Evolutionary conservation across 495 filamentous ascomycete species (phyloP), one percentile per base, ranked within the genome.

Genomic region (Aspergillus sparsus): DNA sequence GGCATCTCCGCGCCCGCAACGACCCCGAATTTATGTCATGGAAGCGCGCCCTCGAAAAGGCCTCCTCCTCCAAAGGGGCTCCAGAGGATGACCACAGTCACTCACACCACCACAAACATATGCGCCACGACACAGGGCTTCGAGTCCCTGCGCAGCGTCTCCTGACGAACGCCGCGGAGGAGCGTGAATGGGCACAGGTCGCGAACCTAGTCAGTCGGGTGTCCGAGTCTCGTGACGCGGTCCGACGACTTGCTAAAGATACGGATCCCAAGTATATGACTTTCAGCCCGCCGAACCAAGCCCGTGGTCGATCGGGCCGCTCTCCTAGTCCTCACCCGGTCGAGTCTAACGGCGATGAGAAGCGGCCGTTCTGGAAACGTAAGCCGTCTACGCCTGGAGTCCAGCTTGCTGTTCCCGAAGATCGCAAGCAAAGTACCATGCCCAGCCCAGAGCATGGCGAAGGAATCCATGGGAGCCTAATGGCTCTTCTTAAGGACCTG

Each of bases 1-100:
- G 94, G 94, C 94, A 97, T 77, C 79, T 98, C n/a, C 87, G 87
- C 61, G 92, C 93, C 21, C 82, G 80, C 31, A 93, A 89, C 62
- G 82, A 85, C 7, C 87, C 85, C 57, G 95, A 98, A 47, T 98
- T 97, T 72, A 80, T 77, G 18, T 87, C 88, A 2, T 98, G 94
- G 94, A 90, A 87, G 44, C 79, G 82, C 46, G 94, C 93, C 3
- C 71, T 98, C 33, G 92, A 98, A 70, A 85, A 80, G 61, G 93
- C 93, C 7, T 91, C 93, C 8, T 92, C 75, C 59, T 71, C 72
- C 54, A 66, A 73, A 58, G 65, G 65, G 54, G 47, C 67, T 42
- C 35, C 64, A 31, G 63, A 72, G 27, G 66, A 69, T 7, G 55
- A 58, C 46, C 34, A 51, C 0, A 13, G 41, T 49, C 58, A 54